Evolutionary conservation across 2,329 filamentous ascomycete species (phyloP).

Genomic region (Cladophialophora immunda): DNA sequence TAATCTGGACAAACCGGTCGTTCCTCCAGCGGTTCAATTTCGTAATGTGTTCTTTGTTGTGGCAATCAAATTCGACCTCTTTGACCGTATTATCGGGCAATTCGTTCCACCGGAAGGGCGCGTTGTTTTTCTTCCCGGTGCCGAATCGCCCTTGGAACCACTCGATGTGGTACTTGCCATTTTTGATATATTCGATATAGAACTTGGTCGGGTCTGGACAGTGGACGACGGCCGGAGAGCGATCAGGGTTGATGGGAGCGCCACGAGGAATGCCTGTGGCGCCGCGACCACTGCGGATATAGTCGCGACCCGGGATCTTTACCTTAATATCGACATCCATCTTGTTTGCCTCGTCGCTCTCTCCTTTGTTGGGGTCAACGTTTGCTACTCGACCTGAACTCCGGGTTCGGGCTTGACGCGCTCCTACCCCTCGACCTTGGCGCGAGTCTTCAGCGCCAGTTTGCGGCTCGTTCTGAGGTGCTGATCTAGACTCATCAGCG

Average conservation of each 20-base stretch:
- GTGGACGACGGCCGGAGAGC: not conserved
- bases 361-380: too few species aligned
- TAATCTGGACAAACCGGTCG: constrained; percentile 8
- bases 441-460: not conserved
- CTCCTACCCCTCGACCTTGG: not conserved
- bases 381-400: too few species aligned
- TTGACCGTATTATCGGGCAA: not conserved
- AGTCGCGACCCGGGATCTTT: not conserved
- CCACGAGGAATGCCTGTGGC: constrained; percentile 5
- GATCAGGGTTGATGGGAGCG: constrained; percentile 12
- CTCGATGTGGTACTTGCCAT: constrained; percentile 17
- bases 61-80: constrained; percentile 33
- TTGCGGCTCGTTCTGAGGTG: not conserved
- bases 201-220: constrained; percentile 22
- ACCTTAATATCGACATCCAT: not conserved
- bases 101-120: constrained; percentile 16
- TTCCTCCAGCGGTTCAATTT: constrained; percentile 28
- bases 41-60: constrained; percentile 20
- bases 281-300: constrained; percentile 2
- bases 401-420: too few species aligned
- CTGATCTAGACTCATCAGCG: not conserved
- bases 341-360: not conserved
- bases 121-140: not conserved
- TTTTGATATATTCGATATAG: constrained; percentile 31
- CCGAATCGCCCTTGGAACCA: constrained; percentile 4